Base-by-base conservation (phyloP, 768 basidiomycete genomes). In the Boletus insuetus region DNA sequence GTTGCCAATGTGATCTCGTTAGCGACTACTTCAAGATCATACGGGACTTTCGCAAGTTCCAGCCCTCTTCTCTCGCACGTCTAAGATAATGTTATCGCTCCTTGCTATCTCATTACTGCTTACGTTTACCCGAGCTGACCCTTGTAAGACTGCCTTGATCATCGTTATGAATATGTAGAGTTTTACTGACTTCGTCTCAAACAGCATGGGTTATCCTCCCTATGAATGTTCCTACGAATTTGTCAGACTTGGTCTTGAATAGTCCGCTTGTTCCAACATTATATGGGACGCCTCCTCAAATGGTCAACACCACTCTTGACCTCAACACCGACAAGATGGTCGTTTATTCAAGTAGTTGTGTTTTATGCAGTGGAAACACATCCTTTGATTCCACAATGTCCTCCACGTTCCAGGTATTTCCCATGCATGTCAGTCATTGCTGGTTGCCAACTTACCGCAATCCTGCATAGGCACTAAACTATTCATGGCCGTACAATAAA, bases 301-400 rank as follows among this genome's bases (percentile, higher is more conserved):
- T 53, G 26, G 53, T 66, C 40, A 52, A 58, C 29, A 50, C 55
- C 16, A 62, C 61, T 13, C 53, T 64, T 32, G 63, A 64, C 26
- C 41, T 64, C 38, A 64, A 39, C 26, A 60, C 53, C 4, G 58
- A 37, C 34, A 64, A 64, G 43, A 16, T 61, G 22, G 65, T 39
- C 0, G 62, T 67, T 14, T 64, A 63, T 49, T 63, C 65, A 12
- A 60, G 55, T 14, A 44, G 41, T 24, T 68, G 64, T 16, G 52
- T 65, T 46, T 46, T 67, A 20, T 66, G 64, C 32, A 43, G 56
- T 29, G 63, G 64, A 40, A 64, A 54, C 17, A 58, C 59, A 17
- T 52, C 49, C 17, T 62, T 62, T 40, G 53, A 61, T 32, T 43
- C 55, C 6, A 39, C 57, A 0, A 35, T 61, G 14, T 66, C 62